Base-by-base conservation (phyloP, 352 stramenopile genomes). In the Phytopythium vexans region DNA sequence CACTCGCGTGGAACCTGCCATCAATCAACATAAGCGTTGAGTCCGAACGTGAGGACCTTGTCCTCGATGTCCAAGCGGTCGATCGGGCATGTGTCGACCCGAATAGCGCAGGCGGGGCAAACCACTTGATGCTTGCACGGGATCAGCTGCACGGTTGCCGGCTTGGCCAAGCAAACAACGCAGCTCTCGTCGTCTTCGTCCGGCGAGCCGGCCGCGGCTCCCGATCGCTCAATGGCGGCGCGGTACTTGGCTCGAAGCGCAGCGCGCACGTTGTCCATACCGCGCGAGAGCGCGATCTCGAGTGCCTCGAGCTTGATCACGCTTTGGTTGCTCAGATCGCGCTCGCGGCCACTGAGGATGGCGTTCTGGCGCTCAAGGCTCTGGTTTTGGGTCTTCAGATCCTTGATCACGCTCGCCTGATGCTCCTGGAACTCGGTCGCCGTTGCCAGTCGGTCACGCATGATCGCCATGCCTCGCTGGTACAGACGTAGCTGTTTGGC, bases 51-150 rank as follows among this genome's bases (percentile, higher is more conserved):
- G 12, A 89, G 61, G 44, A 86, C 66, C 49, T 85, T 86, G 65
- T 88, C 73, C 12, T 71, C 41, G 44, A 92, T 89, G 8, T 55
- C 52, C 50, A 64, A 54, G 36, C 82, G 72, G 27, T 92, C 82
- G 36, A 92, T 66, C 4, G 82, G 78, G 43, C 82, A 92, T 27
- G 49, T 60, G 14, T 58, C 63, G 32, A 89, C 58, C 21, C 73
- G 72, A 16, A 92, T 12, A 0, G 77, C 67, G 31, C 78, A 92
- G 11, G 49, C 51, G 15, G 60, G 71, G 40, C 82, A 92, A 14
- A 92, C 68, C 35, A 87, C 72, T 21, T 78, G 66, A 49, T 92
- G 82, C 6, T 64, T 70, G 33, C 82, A 92, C 1, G 82, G 77
- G 4, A 81, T 46, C 9, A 89, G 48, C 31, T 79, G 63, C 6